Conservation (phyloP, 305 asterid genomes). For the Striga hermonthica region DNA sequence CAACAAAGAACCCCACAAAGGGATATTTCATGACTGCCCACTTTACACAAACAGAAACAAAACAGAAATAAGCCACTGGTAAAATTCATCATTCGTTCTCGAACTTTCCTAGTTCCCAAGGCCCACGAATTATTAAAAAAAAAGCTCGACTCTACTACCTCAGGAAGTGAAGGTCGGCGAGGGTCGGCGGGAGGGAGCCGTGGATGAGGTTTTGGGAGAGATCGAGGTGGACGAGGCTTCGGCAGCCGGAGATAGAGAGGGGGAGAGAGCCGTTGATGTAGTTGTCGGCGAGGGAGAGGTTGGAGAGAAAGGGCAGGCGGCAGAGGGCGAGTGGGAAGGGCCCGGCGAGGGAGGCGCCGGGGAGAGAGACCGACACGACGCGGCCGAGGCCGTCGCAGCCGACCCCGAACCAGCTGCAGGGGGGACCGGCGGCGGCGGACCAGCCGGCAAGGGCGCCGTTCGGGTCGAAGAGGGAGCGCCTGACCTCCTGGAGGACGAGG, state of each 20-base stretch:
- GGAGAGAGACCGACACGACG: constrained; percentile 48
- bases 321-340: constrained; percentile 57
- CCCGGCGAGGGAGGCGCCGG: constrained; percentile 50
- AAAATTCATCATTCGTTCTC: background rate
- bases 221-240: constrained; percentile 51
- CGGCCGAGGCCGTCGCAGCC: constrained; percentile 40
- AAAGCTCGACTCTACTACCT: constrained; percentile 42
- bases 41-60: constrained; percentile 1
- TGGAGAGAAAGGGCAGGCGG: constrained; percentile 48
- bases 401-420: constrained; percentile 87
- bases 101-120: background rate
- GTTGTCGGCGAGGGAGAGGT: constrained; percentile 46
- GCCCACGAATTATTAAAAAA: background rate
- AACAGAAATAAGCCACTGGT: background rate
- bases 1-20: constrained; percentile 23
- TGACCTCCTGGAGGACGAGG: constrained; percentile 35
- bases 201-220: constrained; percentile 54
- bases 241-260: constrained; percentile 48
- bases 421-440: constrained; percentile 50
- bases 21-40: constrained; percentile 23
- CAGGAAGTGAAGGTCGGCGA: constrained; percentile 60
- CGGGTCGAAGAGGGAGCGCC: constrained; percentile 49
- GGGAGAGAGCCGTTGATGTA: constrained; percentile 56
- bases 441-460: constrained; percentile 46
- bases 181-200: constrained; percentile 58